Percentiles rank a stretch among this genome's conserved stretches.
Evolutionary conservation across 345 rosid species (phyloP).

Genomic region (Aurinia saxatilis): DNA sequence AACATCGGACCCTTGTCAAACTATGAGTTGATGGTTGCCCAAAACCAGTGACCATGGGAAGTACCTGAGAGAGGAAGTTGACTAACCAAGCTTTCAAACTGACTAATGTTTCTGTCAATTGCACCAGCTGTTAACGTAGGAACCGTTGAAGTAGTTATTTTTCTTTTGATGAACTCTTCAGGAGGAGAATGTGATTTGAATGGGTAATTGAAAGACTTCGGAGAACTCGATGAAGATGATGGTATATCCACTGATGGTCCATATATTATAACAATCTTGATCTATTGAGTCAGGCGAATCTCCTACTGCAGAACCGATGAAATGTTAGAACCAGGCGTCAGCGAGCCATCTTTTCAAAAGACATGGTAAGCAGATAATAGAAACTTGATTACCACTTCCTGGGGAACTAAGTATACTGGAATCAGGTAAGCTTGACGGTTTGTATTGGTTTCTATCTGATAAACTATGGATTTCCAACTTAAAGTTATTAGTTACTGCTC

Average conservation of each 20-base stretch:
- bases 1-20: slow-evolving; percentile 69
- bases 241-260: slow-evolving; percentile 70
- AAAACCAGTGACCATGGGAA: slow-evolving; percentile 66
- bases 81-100: slow-evolving; percentile 54
- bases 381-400: slow-evolving; percentile 50
- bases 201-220: slow-evolving; percentile 47
- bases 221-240: slow-evolving; percentile 46
- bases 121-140: slow-evolving; percentile 60
- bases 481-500: neutral
- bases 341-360: neutral
- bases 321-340: slow-evolving; percentile 2
- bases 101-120: slow-evolving; percentile 28
- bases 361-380: neutral
- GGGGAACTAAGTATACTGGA: slow-evolving; percentile 31
- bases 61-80: slow-evolving; percentile 62
- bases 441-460: slow-evolving; percentile 31
- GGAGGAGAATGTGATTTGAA: slow-evolving; percentile 47
- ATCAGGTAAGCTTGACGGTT: slow-evolving; percentile 37
- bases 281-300: slow-evolving; percentile 78
- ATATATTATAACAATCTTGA: slow-evolving; percentile 88
- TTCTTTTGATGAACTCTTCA: slow-evolving; percentile 29
- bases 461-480: too few species aligned
- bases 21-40: slow-evolving; percentile 68
- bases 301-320: slow-evolving; percentile 37
- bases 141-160: slow-evolving; percentile 40